Evolutionary conservation across 768 basidiomycete species (phyloP).

Genomic region (Rhodosporidiobolus sp.): DNA sequence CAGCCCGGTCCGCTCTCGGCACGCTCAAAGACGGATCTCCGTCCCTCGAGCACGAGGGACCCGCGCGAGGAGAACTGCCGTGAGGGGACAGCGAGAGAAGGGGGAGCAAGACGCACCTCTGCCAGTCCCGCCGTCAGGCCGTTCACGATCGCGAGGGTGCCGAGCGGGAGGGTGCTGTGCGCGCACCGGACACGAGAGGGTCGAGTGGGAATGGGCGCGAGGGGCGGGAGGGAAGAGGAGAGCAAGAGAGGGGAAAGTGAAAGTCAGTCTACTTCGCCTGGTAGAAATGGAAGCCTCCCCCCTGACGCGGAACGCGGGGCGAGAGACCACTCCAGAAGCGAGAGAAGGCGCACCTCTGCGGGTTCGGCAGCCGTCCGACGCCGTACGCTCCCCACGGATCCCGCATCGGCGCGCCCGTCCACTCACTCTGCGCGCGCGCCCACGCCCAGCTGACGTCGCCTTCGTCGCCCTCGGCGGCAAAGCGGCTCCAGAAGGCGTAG

Average conservation of each 20-base stretch:
- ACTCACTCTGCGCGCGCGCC: constrained; percentile 8
- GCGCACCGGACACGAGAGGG: not conserved
- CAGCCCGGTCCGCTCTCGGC: not conserved
- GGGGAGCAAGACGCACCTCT: constrained; percentile 18
- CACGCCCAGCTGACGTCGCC: constrained; percentile 43
- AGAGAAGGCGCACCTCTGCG: constrained; percentile 1
- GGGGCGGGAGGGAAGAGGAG: not conserved
- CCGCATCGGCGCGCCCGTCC: constrained; percentile 10
- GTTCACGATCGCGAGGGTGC: constrained; percentile 22
- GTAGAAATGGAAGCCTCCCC: too few relatives aligned
- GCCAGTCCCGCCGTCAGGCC: constrained; percentile 41
- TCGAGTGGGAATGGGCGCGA: not conserved
- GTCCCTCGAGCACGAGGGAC: too few relatives aligned
- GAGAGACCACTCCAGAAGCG: too few relatives aligned
- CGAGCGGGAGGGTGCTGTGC: constrained; percentile 17
- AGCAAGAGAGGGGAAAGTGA: not conserved
- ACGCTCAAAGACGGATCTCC: too few relatives aligned
- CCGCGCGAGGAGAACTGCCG: too few relatives aligned
- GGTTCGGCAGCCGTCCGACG: constrained; percentile 21
- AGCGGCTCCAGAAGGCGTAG: constrained; percentile 41
- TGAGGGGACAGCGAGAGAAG: too few relatives aligned
- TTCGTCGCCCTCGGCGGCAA: constrained; percentile 36
- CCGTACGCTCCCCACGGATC: constrained; percentile 17
- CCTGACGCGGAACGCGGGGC: too few relatives aligned
- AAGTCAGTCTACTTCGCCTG: not conserved